These are phyloP conservation scores for Schwanniomyces sp. DNA, from an alignment of 805 yeast genomes.

Conservation along the genomic window DNA sequence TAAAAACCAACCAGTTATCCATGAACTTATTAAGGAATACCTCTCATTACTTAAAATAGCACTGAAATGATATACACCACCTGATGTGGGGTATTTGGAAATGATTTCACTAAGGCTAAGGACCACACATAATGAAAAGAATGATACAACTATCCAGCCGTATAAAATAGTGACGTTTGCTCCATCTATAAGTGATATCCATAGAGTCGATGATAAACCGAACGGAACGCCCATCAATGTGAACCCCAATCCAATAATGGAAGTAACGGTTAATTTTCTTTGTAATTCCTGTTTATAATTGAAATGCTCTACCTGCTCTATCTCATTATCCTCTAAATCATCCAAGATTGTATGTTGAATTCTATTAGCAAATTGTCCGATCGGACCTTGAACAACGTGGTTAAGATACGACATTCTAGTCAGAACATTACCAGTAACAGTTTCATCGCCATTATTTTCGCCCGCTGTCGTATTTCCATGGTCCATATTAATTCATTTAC, in stretches of 20 bases:
- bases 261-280: conserved; percentile 64
- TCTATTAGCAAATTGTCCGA: conserved; percentile 8
- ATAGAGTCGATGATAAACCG: conserved; percentile 72
- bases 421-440: background rate
- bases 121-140: conserved; percentile 64
- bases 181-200: conserved; percentile 72
- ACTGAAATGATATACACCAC: conserved; percentile 75
- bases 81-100: conserved; percentile 75
- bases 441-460: background rate
- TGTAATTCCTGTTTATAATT: conserved; percentile 71
- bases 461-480: background rate
- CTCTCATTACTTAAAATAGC: conserved; percentile 63
- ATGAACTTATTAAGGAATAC: conserved; percentile 58
- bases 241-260: conserved; percentile 77
- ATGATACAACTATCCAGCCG: conserved; percentile 70
- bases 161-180: conserved; percentile 73
- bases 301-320: conserved; percentile 67
- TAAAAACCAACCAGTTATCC: conserved; percentile 80
- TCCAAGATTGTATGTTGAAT: conserved; percentile 13
- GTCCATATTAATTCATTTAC: background rate
- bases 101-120: conserved; percentile 75
- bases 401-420: conserved; percentile 1
- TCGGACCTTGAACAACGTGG: conserved; percentile 1
- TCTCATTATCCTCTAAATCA: conserved; percentile 37
- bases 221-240: conserved; percentile 81